Conservation (phyloP, 257 asterid genomes). For the Thymus quinquecostatus region DNA sequence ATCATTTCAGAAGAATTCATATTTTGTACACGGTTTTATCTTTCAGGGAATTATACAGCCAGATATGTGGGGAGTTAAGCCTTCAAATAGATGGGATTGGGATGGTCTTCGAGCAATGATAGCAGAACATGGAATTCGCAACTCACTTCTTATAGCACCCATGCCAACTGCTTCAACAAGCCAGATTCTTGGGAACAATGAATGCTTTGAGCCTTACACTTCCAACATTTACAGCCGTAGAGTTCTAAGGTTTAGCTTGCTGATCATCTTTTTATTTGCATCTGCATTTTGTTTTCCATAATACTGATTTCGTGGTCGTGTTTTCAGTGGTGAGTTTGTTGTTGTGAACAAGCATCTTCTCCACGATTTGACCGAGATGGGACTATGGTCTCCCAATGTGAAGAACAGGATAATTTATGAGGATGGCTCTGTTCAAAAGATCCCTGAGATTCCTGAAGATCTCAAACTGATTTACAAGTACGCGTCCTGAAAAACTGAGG, state of each 20-base stretch:
- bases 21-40: background rate
- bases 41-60: constrained; percentile 90
- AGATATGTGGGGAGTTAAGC: constrained; percentile 93
- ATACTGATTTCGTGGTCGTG: background rate
- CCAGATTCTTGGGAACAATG: constrained; percentile 98
- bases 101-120: constrained; percentile 66
- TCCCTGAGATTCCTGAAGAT: constrained; percentile 71
- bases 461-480: constrained; percentile 84
- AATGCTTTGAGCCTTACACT: constrained; percentile 97
- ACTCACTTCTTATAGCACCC: constrained; percentile 93
- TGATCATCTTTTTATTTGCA: background rate
- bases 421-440: constrained; percentile 88
- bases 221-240: constrained; percentile 93
- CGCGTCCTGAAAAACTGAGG: constrained; percentile 26
- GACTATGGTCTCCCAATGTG: constrained; percentile 83
- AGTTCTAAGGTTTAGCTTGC: constrained; percentile 66
- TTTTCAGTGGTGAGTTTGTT: constrained; percentile 90
- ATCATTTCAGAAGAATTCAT: background rate
- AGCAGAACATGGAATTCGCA: constrained; percentile 70
- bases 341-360: constrained; percentile 98
- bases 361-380: constrained; percentile 90
- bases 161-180: constrained; percentile 99
- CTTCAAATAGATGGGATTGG: constrained; percentile 96
- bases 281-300: background rate
- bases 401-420: constrained; percentile 85